A percentile compares a stretch with the other conserved stretches of the same genome.
phyloP scores from a whole-genome alignment of 208 protist genomes.

The Crithidia sp. region DNA sequence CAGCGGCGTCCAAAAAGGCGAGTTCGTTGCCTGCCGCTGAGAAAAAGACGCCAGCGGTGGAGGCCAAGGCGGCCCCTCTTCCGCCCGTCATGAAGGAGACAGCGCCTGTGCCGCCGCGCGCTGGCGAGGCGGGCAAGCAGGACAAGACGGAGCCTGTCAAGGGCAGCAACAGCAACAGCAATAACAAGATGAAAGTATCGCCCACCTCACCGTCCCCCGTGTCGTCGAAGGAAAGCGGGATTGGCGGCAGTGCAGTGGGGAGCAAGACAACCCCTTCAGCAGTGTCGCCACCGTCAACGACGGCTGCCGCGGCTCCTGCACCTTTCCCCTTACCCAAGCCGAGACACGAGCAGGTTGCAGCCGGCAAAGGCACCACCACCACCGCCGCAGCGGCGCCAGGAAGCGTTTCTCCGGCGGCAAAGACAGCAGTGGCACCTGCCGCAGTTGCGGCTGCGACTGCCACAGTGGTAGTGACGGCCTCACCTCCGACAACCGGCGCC shows the following conservation, averaged over 20 bases:
- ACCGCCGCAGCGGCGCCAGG: not conserved
- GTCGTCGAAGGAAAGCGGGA: not conserved
- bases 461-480: not conserved
- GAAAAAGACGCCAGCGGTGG: too few species aligned
- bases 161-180: not conserved
- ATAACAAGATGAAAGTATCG: not conserved
- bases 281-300: not conserved
- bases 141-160: not conserved
- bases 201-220: not conserved
- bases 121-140: slow-evolving; percentile 1
- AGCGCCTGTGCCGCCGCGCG: not conserved
- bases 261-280: too few species aligned
- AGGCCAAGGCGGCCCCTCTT: too few species aligned
- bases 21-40: not conserved
- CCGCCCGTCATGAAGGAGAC: too few species aligned
- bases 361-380: not conserved
- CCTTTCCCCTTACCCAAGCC: slow-evolving; percentile 31
- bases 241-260: not conserved
- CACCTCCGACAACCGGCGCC: too few species aligned
- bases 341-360: slow-evolving; percentile 24
- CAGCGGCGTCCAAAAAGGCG: not conserved
- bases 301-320: not conserved
- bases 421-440: not conserved
- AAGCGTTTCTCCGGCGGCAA: not conserved
- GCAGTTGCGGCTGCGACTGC: not conserved